phyloP scores from a whole-genome alignment of 129 eudicot species.

The Artemisia annua region DNA sequence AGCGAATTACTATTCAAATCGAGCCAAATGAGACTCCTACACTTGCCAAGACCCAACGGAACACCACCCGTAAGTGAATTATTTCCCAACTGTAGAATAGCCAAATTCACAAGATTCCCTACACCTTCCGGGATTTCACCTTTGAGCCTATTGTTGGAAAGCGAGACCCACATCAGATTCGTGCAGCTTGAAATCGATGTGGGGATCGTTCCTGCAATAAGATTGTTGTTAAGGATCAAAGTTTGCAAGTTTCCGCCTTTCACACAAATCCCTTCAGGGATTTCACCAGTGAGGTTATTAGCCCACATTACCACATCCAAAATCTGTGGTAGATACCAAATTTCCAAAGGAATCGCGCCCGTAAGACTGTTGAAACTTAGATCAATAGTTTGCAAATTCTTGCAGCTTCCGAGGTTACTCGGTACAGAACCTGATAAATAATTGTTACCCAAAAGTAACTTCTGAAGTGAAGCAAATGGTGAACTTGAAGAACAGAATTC shows the following conservation, averaged over 20 bases:
- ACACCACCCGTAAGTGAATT: constrained; percentile 66
- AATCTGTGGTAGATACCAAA: constrained; percentile 69
- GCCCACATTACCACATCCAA: constrained; percentile 86
- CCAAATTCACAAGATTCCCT: constrained; percentile 68
- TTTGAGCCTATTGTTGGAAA: constrained; percentile 60
- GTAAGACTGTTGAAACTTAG: constrained; percentile 67
- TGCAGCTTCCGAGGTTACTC: constrained; percentile 59
- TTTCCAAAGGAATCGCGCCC: constrained; percentile 52
- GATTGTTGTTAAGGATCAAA: constrained; percentile 75
- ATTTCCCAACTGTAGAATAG: constrained; percentile 83
- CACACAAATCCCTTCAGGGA: constrained; percentile 80
- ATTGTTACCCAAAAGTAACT: constrained; percentile 55
- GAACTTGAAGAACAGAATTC: constrained; percentile 54
- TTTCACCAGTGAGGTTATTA: constrained; percentile 66
- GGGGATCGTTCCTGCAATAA: constrained; percentile 60
- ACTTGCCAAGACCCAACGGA: constrained; percentile 61
- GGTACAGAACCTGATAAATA: constrained; percentile 63
- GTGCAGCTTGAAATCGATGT: constrained; percentile 66
- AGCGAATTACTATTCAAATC: constrained; percentile 75
- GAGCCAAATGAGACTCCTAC: constrained; percentile 78
- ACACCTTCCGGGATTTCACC: constrained; percentile 69
- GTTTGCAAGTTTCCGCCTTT: constrained; percentile 86
- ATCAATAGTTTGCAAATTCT: constrained; percentile 61
- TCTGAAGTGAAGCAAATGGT: constrained; percentile 47
- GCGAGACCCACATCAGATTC: constrained; percentile 77